phyloP scores from a whole-genome alignment of 169 alveolate genomes.

The Plasmodium vivax region DNA sequence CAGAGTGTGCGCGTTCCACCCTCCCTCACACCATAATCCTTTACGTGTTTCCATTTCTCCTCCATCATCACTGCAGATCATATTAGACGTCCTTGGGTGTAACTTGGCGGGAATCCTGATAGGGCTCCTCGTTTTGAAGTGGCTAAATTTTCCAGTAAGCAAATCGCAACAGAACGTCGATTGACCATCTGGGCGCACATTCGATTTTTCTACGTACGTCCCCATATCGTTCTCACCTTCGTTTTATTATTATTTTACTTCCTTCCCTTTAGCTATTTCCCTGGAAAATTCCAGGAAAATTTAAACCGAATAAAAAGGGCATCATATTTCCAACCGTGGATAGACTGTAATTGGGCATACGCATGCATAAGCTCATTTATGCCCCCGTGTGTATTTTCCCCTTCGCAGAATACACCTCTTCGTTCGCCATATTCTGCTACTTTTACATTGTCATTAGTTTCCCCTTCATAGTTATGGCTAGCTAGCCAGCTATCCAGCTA shows the following conservation, averaged over 20 bases:
- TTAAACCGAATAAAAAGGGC: constrained; percentile 28
- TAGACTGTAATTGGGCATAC: constrained; percentile 20
- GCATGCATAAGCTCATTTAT: not conserved
- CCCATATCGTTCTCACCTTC: not conserved
- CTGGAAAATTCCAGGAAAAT: constrained; percentile 7
- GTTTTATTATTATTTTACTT: not conserved
- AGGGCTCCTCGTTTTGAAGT: constrained; percentile 10
- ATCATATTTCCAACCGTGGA: constrained; percentile 48
- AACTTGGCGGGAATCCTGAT: constrained; percentile 29
- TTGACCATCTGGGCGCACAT: not conserved
- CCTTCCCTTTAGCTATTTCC: constrained; percentile 17
- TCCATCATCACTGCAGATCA: not conserved
- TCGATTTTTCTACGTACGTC: not conserved
- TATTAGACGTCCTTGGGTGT: constrained; percentile 34
- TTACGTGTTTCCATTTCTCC: not conserved
- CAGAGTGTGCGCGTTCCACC: not conserved
- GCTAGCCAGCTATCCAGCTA: not conserved
- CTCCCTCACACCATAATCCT: not conserved
- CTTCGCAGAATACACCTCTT: not conserved
- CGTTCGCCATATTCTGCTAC: not conserved
- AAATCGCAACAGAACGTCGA: not conserved
- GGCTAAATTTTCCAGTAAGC: constrained; percentile 24
- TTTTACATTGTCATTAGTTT: not conserved
- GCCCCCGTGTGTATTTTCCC: not conserved
- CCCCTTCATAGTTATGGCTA: not conserved